Percentiles rank a stretch among this genome's conserved stretches.
Conservation (phyloP, 768 basidiomycete species). For the Candolleomyces efflorescens region DNA sequence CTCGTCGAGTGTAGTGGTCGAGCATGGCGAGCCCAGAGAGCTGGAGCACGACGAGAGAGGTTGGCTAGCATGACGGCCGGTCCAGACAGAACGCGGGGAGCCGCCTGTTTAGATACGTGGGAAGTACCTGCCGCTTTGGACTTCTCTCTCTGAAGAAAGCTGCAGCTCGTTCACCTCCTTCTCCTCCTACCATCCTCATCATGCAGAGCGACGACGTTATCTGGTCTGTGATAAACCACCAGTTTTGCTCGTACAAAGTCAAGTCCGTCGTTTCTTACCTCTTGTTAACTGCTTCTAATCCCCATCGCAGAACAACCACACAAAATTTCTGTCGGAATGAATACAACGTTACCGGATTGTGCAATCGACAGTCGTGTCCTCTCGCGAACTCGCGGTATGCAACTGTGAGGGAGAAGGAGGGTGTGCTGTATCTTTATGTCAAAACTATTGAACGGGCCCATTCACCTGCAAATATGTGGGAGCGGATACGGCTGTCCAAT, state of each 20-base stretch:
- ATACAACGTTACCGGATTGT: slow-evolving; percentile 97
- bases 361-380: slow-evolving; percentile 93
- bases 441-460: slow-evolving; percentile 99
- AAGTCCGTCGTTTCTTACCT: slow-evolving; percentile 56
- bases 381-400: slow-evolving; percentile 98
- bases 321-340: slow-evolving; percentile 99
- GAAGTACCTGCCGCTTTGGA: no score
- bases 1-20: slow-evolving; percentile 28
- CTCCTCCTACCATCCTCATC: background rate
- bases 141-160: background rate
- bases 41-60: background rate
- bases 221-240: slow-evolving; percentile 91
- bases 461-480: slow-evolving; percentile 97
- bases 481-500: slow-evolving; percentile 85
- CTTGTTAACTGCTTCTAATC: background rate
- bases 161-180: background rate
- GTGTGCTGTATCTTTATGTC: slow-evolving; percentile 87
- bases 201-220: slow-evolving; percentile 99
- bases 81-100: background rate
- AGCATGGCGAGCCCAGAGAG: background rate
- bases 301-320: slow-evolving; percentile 66
- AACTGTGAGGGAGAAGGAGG: slow-evolving; percentile 95
- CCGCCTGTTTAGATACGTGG: background rate
- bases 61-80: slow-evolving; percentile 7
- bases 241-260: slow-evolving; percentile 99